phyloP scores from a whole-genome alignment of 495 filamentous ascomycete species.

The Astrothelium subdiscretum region DNA sequence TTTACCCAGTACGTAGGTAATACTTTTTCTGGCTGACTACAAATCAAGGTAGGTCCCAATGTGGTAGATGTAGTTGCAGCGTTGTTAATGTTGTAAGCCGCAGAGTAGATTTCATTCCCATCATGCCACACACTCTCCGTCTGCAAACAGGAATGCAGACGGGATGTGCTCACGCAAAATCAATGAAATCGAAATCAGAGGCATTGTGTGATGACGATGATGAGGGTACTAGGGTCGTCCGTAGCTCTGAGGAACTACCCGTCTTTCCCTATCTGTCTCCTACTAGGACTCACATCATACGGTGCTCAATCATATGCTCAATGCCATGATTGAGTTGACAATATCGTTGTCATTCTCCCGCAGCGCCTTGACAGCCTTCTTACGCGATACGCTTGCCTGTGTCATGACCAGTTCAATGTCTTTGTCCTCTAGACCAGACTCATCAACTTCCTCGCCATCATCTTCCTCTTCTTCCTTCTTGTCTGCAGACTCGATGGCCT shows the following conservation, averaged over 20 bases:
- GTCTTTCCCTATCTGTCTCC: neutral
- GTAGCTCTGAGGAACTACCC: neutral
- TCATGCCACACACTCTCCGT: neutral
- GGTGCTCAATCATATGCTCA: conserved; percentile 64
- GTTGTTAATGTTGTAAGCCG: too few species aligned
- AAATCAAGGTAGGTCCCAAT: neutral
- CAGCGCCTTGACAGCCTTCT: conserved; percentile 96
- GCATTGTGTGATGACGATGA: too few species aligned
- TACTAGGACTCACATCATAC: neutral
- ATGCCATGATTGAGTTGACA: conserved; percentile 99
- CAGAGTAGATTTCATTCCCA: neutral
- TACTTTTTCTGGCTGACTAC: too few species aligned
- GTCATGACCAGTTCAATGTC: conserved; percentile 99
- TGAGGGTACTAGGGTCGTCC: neutral
- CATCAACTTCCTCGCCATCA: conserved; percentile 91
- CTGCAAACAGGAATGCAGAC: neutral
- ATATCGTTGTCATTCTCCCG: conserved; percentile 99
- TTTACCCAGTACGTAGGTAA: too few species aligned
- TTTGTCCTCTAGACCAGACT: conserved; percentile 88
- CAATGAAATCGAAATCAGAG: neutral
- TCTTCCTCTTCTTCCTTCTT: conserved; percentile 78
- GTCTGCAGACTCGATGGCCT: conserved; percentile 56
- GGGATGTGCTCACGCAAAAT: neutral
- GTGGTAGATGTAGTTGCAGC: too few species aligned
- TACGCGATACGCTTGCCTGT: conserved; percentile 87